These are phyloP conservation scores for Viscum album DNA, from an alignment of 177 flowering plant species.

Conservation along the genomic window DNA sequence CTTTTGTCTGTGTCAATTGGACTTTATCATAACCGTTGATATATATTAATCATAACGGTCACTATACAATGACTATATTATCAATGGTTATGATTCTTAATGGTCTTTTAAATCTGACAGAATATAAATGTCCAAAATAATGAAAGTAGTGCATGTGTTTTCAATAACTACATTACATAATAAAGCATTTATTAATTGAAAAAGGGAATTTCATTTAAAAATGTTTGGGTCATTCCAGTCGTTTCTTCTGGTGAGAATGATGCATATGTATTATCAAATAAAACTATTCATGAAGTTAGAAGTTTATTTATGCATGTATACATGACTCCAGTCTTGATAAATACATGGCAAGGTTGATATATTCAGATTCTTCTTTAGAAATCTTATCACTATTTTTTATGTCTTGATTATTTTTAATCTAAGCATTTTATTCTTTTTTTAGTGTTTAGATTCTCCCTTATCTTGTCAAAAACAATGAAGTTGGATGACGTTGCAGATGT, in stretches of 20 bases:
- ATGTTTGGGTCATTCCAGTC: slow-evolving; percentile 38
- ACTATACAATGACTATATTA: too few species aligned
- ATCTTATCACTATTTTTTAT: not conserved
- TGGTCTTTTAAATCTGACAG: too few species aligned
- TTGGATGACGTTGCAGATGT: slow-evolving; percentile 43
- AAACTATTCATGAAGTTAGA: slow-evolving; percentile 45
- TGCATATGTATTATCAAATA: slow-evolving; percentile 23
- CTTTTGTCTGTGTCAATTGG: too few species aligned
- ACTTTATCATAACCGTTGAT: too few species aligned
- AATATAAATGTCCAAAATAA: too few species aligned
- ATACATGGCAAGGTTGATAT: slow-evolving; percentile 69
- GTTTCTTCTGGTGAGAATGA: slow-evolving; percentile 17
- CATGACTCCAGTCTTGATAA: slow-evolving; percentile 37
- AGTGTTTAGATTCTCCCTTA: slow-evolving; percentile 59
- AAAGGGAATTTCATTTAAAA: too few species aligned
- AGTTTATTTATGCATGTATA: slow-evolving; percentile 66
- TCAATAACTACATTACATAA: too few species aligned
- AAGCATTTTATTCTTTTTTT: not conserved
- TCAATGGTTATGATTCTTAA: too few species aligned
- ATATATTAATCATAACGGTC: too few species aligned
- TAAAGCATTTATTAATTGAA: too few species aligned
- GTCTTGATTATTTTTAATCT: not conserved
- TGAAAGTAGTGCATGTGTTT: too few species aligned
- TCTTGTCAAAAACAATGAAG: slow-evolving; percentile 62
- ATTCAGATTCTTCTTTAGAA: not conserved